These are phyloP conservation scores for Brettanomyces naardenensis DNA, from an alignment of 805 yeast genomes.

Conservation along the genomic window DNA sequence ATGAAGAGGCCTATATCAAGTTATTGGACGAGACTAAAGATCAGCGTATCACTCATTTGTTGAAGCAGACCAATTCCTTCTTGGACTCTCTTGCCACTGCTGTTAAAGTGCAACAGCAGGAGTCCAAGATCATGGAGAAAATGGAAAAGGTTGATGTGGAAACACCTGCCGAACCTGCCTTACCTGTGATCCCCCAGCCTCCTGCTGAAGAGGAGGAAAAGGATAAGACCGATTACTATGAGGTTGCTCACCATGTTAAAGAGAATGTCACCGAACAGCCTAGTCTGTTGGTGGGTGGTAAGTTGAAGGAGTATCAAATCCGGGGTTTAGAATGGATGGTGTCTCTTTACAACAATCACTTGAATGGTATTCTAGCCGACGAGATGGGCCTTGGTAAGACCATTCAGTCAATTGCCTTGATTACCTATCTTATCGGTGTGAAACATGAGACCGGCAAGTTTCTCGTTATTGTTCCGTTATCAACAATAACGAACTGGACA, in stretches of 20 bases:
- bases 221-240: slow-evolving; percentile 70
- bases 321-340: slow-evolving; percentile 66
- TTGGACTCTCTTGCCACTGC: slow-evolving; percentile 74
- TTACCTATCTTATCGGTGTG: slow-evolving; percentile 60
- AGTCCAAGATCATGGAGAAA: slow-evolving; percentile 29
- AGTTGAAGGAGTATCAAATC: slow-evolving; percentile 66
- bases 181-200: too few relatives aligned
- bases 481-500: slow-evolving; percentile 82
- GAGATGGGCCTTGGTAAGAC: slow-evolving; percentile 67
- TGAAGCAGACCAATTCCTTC: slow-evolving; percentile 72
- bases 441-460: slow-evolving; percentile 64
- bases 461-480: slow-evolving; percentile 74
- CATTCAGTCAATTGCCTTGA: slow-evolving; percentile 69
- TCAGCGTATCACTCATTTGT: slow-evolving; percentile 76
- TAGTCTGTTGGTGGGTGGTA: slow-evolving; percentile 64
- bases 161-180: slow-evolving; percentile 19
- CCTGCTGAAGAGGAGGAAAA: slow-evolving; percentile 17
- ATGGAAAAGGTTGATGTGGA: slow-evolving; percentile 19
- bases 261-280: slow-evolving; percentile 67
- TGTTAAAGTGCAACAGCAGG: slow-evolving; percentile 67
- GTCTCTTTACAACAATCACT: slow-evolving; percentile 49
- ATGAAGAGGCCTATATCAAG: slow-evolving; percentile 81
- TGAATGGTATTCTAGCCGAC: slow-evolving; percentile 59
- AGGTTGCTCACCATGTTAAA: slow-evolving; percentile 69
- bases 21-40: slow-evolving; percentile 81